These are phyloP conservation scores for Beauveria brongniartii DNA, from an alignment of 2,329 filamentous ascomycete species.

Conservation along the genomic window DNA sequence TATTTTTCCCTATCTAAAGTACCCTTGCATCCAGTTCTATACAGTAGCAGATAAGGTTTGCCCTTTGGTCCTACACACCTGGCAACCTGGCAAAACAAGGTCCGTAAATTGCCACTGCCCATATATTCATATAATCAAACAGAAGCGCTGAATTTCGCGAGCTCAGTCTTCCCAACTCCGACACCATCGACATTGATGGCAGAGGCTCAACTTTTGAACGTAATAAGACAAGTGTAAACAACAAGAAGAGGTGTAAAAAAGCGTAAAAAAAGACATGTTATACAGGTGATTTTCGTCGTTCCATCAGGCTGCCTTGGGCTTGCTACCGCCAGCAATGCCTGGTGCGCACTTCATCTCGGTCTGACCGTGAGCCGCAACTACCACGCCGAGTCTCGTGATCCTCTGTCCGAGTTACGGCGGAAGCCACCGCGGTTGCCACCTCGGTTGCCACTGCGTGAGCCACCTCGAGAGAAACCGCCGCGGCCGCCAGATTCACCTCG, in stretches of 20 bases:
- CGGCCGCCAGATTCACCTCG: background rate
- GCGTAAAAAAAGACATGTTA: background rate
- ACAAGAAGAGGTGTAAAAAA: background rate
- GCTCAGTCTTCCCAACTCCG: background rate
- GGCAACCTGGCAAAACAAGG: background rate
- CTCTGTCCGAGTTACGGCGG: background rate
- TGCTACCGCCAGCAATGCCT: background rate
- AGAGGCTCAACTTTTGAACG: background rate
- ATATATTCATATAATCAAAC: background rate
- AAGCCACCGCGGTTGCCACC: constrained; percentile 8
- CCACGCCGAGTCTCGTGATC: background rate
- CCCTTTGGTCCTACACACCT: background rate
- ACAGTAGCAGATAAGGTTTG: background rate
- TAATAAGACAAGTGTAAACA: constrained; percentile 8
- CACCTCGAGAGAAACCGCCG: background rate
- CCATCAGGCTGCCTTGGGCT: background rate
- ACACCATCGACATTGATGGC: background rate
- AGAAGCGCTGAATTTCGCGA: background rate
- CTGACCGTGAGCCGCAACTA: background rate
- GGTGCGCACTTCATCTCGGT: background rate
- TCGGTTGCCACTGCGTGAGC: constrained; percentile 1
- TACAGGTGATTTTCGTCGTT: background rate
- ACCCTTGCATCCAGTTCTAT: background rate
- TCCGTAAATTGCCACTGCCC: background rate
- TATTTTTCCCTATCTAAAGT: constrained; percentile 2